Evolutionary conservation across 2,329 filamentous ascomycete genomes (phyloP).

Genomic region (Colletotrichum horii): DNA sequence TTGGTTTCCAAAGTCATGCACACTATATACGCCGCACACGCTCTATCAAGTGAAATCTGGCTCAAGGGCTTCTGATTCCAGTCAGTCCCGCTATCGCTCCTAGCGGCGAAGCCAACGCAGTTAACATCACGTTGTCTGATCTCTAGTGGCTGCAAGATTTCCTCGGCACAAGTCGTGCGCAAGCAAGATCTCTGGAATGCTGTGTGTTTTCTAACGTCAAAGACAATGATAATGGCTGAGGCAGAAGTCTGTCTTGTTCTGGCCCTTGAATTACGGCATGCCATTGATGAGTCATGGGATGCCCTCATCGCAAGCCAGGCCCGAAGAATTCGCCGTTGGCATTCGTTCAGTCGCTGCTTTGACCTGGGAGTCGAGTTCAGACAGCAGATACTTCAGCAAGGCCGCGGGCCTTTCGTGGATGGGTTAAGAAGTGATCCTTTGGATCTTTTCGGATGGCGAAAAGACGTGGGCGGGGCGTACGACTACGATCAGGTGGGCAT

Average conservation of each 20-base stretch:
- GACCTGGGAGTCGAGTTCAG: fast-evolving
- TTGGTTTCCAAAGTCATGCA: not conserved
- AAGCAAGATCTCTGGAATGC: not conserved
- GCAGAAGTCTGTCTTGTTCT: not conserved
- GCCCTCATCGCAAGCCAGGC: fast-evolving
- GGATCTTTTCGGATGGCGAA: no score
- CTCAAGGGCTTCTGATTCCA: not conserved
- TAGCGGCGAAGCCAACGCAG: no score
- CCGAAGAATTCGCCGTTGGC: not conserved
- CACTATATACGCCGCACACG: not conserved
- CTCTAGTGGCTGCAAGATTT: not conserved
- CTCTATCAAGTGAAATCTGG: not conserved
- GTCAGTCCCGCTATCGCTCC: no score
- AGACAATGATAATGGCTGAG: fast-evolving
- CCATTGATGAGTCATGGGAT: not conserved
- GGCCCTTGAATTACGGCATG: no score
- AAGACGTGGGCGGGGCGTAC: fast-evolving
- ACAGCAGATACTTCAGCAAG: not conserved
- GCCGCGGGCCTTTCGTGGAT: no score
- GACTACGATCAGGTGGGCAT: not conserved
- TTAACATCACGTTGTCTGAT: no score
- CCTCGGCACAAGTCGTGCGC: not conserved
- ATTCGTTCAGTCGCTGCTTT: not conserved
- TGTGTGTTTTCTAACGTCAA: not conserved
- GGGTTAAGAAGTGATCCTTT: no score